Evolutionary conservation across 2,329 filamentous ascomycete genomes (phyloP).

Genomic region (Alternaria burnsii): DNA sequence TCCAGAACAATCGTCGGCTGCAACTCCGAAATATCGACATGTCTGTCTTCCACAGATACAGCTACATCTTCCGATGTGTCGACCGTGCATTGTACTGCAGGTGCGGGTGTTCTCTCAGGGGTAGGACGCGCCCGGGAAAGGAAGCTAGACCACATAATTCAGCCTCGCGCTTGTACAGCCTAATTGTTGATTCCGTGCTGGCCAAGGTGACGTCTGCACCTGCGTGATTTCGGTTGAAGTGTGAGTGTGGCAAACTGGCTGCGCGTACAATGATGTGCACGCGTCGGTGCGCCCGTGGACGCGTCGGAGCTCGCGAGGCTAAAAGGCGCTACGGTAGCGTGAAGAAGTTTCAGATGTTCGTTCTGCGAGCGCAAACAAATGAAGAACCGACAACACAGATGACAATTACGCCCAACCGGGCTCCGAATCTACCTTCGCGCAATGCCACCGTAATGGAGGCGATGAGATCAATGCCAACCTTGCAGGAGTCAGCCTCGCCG

Average conservation of each 20-base stretch:
- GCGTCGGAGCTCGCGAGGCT: conserved; percentile 3
- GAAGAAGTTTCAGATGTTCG: conserved; percentile 3
- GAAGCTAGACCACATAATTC: conserved; percentile 15
- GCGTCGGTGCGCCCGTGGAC: conserved; percentile 3
- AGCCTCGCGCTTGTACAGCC: conserved; percentile 1
- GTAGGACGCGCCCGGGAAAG: conserved; percentile 13
- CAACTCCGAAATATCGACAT: conserved; percentile 7
- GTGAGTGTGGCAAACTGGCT: conserved; percentile 8
- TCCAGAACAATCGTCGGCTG: conserved; percentile 16
- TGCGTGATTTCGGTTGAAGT: conserved; percentile 7
- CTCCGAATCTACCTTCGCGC: not conserved
- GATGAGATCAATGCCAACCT: not conserved
- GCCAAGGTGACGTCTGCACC: conserved; percentile 8
- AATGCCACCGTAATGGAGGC: conserved; percentile 1
- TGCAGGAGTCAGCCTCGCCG: conserved; percentile 6
- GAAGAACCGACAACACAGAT: not conserved
- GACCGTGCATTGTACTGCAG: conserved; percentile 4
- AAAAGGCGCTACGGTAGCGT: not conserved
- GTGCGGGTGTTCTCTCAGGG: conserved; percentile 15
- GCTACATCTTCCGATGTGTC: conserved; percentile 7
- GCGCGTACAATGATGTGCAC: conserved; percentile 4
- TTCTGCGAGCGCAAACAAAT: not conserved
- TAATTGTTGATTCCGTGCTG: not conserved
- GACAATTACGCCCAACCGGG: not conserved
- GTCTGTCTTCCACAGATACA: conserved; percentile 4